phyloP scores from a whole-genome alignment of 495 filamentous ascomycete species.

The Trichoderma virens region DNA sequence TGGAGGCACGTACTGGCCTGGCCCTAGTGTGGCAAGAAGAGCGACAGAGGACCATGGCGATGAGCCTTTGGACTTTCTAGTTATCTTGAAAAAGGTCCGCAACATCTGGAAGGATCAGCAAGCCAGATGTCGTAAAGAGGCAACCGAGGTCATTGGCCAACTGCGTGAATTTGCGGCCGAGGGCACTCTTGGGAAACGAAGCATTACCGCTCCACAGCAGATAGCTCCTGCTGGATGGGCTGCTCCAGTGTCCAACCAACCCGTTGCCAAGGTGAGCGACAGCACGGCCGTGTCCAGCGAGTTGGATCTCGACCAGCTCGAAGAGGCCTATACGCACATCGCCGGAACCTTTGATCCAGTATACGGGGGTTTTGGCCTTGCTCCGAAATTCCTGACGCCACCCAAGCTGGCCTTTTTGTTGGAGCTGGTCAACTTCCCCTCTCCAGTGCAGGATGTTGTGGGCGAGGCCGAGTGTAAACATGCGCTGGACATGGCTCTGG shows the following conservation, averaged over 20 bases:
- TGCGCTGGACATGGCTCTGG: constrained; percentile 73
- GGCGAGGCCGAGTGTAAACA: constrained; percentile 69
- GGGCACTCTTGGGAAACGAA: constrained; percentile 55
- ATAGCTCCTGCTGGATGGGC: constrained; percentile 3
- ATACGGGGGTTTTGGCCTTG: constrained; percentile 66
- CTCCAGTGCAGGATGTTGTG: constrained; percentile 69
- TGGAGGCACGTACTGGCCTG: constrained; percentile 95
- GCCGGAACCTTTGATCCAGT: constrained; percentile 66
- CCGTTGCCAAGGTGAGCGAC: constrained; percentile 26
- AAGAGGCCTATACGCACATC: constrained; percentile 81
- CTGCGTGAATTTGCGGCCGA: constrained; percentile 81
- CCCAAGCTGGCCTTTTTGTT: constrained; percentile 78
- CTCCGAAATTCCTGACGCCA: constrained; percentile 89
- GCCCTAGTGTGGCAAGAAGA: constrained; percentile 33
- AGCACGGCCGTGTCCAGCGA: constrained; percentile 29
- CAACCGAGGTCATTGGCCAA: constrained; percentile 72
- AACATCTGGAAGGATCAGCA: constrained; percentile 82
- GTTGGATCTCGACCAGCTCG: constrained; percentile 82
- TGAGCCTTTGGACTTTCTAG: constrained; percentile 63
- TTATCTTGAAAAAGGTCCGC: constrained; percentile 73
- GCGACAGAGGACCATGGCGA: constrained; percentile 24
- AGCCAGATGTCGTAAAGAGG: constrained; percentile 67
- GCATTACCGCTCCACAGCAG: constrained; percentile 12
- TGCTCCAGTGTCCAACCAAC: neutral
- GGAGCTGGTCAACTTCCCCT: constrained; percentile 63